Base-by-base conservation (phyloP, 257 asterid species). In the Salvia hispanica region DNA sequence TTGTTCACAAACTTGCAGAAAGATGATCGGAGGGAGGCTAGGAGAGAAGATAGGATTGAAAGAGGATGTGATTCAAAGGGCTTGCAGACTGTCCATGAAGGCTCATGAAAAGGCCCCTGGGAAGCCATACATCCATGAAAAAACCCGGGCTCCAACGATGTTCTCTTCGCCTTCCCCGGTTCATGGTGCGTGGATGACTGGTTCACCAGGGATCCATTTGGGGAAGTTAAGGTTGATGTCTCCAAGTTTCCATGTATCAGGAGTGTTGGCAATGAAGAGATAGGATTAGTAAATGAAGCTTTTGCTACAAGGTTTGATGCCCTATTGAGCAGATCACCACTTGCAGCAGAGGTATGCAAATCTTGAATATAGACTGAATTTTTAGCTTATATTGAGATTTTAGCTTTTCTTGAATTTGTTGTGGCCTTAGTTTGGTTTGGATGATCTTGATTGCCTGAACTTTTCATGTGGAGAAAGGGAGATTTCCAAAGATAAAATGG, bases 111-210 rank as follows among this genome's bases (percentile, higher is more conserved):
- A 76, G 60, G 70, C 75, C 51, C 79, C 91, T 15, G 76, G 54
- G 45, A 81, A 81, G 77, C 85, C 76, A 0, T 91, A 85, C 74
- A 18, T 87, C 8, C 77, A 74, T 9, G 95, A 92, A 3, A 84
- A 64, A 68, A 80, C 10, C 45, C 70, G 81, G 71, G 86, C 21
- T 76, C 90, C 3, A 61, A 65, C 9, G 92, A 87, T 9, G 81
- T 79, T 21, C 71, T 81, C 47, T 86, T 89, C 67, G 88, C 91
- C 63, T 92, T 92, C 61, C 78, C 95, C 0, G 92, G 95, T 54
- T 80, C 87, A 1, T 89, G 96, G 98, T 59, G 82, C 3, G 81
- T 71, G 25, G 78, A 64, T 11, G 81, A 85, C 64, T 87, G 94
- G 96, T 84, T 72, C 77, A 58, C 64, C 25, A 59, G 58, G 40